Conservation (phyloP, 192 early-diverging fungal species). For the Gamsiella multidivaricata region DNA sequence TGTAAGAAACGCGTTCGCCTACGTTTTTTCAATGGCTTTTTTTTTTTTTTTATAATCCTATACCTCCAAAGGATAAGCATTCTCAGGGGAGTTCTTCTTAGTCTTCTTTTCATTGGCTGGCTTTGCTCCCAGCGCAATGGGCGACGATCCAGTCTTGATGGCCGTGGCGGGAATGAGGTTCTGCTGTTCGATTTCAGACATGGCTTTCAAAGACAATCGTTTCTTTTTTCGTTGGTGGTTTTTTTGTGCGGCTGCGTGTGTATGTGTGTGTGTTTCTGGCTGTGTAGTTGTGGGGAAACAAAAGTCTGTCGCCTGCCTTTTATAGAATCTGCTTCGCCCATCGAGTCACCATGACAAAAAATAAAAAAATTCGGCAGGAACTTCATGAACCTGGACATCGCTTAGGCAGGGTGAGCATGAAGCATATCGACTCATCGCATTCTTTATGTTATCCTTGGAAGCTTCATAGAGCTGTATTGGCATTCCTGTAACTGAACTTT, state of each 20-base stretch:
- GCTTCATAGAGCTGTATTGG: not conserved
- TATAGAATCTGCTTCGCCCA: not conserved
- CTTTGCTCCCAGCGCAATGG: not conserved
- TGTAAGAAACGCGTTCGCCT: not conserved
- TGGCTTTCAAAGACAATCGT: not conserved
- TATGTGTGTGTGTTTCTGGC: not conserved
- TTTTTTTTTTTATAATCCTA: not conserved
- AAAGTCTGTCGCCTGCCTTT: not conserved
- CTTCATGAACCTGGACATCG: not conserved
- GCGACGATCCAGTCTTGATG: not conserved
- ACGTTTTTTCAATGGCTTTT: not conserved
- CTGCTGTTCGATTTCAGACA: not conserved
- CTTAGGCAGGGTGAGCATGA: not conserved
- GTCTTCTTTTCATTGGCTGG: conserved; percentile 9
- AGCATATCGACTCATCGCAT: conserved; percentile 5
- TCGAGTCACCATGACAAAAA: not conserved
- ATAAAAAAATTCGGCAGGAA: not conserved
- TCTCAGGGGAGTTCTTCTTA: conserved; percentile 17
- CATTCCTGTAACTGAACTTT: not conserved
- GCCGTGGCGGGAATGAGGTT: not conserved
- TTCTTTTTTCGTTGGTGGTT: too few species aligned
- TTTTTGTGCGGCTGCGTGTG: too few species aligned
- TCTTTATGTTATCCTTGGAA: not conserved
- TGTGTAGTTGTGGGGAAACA: too few species aligned
- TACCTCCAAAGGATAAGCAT: conserved; percentile 33